These are phyloP conservation scores for Naganishia sp. DNA, from an alignment of 1,284 basidiomycete species.

Conservation along the genomic window DNA sequence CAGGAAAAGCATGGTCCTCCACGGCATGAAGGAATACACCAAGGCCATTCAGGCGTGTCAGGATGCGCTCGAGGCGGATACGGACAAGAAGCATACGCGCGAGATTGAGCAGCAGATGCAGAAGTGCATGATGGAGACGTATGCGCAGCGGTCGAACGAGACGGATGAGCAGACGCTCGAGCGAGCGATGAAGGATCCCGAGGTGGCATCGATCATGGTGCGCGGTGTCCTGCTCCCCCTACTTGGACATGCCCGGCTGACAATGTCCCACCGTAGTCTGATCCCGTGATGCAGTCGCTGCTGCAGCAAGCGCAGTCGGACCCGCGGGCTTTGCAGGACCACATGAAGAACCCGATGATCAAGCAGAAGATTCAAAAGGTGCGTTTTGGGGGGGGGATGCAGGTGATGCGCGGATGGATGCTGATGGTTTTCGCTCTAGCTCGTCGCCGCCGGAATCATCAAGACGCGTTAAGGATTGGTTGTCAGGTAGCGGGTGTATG, in stretches of 20 bases:
- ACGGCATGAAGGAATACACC: slow-evolving; percentile 87
- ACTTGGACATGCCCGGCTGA: not conserved
- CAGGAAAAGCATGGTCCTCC: slow-evolving; percentile 84
- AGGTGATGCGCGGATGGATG: not conserved
- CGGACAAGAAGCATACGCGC: slow-evolving; percentile 70
- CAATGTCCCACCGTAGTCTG: slow-evolving; percentile 6
- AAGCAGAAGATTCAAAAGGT: slow-evolving; percentile 67
- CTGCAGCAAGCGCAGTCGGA: slow-evolving; percentile 90
- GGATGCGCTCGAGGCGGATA: slow-evolving; percentile 71
- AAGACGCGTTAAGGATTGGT: slow-evolving; percentile 13
- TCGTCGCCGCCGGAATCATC: slow-evolving; percentile 91
- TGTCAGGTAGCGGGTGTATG: too few relatives aligned
- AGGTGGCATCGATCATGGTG: slow-evolving; percentile 70
- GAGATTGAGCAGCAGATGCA: slow-evolving; percentile 78
- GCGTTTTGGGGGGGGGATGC: slow-evolving; percentile 27
- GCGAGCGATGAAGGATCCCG: slow-evolving; percentile 95
- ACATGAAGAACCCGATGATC: slow-evolving; percentile 93
- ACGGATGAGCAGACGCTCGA: slow-evolving; percentile 89
- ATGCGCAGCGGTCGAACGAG: slow-evolving; percentile 79
- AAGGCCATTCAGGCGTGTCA: slow-evolving; percentile 81
- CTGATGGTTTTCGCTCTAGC: slow-evolving; percentile 53
- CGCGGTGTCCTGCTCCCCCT: slow-evolving; percentile 44
- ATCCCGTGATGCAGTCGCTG: slow-evolving; percentile 80
- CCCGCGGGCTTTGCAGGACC: slow-evolving; percentile 87
- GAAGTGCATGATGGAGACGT: slow-evolving; percentile 80